Evolutionary conservation across 1,139 yeast species (phyloP).

Genomic region (Meyerozyma athensensis): DNA sequence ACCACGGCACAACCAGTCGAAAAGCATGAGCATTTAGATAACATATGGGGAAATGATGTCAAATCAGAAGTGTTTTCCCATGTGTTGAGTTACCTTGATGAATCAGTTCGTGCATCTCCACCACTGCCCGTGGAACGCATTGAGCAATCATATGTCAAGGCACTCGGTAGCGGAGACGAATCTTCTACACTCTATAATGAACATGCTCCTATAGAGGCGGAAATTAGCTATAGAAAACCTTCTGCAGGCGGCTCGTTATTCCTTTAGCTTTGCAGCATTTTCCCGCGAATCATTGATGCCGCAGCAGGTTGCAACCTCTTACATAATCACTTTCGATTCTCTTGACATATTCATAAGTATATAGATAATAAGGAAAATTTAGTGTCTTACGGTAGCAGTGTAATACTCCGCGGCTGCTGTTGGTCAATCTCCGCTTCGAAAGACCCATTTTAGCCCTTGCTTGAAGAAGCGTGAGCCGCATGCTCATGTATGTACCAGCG

Average conservation of each 20-base stretch:
- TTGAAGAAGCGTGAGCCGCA: slow-evolving; percentile 1
- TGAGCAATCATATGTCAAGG: slow-evolving; percentile 8
- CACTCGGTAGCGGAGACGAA: slow-evolving; percentile 6
- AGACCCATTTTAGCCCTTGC: too few species aligned
- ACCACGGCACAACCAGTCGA: slow-evolving; percentile 46
- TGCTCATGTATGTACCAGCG: slow-evolving; percentile 1
- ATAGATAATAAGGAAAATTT: too few species aligned
- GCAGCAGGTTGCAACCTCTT: not conserved
- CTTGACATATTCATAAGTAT: too few species aligned
- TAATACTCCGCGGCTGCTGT: too few species aligned
- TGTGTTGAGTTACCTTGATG: slow-evolving; percentile 41
- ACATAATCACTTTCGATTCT: too few species aligned
- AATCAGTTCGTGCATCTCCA: slow-evolving; percentile 8
- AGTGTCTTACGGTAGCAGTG: too few species aligned
- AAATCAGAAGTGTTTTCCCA: slow-evolving; percentile 47
- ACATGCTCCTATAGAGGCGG: slow-evolving; percentile 1
- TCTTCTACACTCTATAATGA: not conserved
- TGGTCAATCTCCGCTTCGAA: too few species aligned
- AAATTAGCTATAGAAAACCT: slow-evolving; percentile 9
- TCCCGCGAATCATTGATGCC: not conserved
- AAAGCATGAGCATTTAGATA: slow-evolving; percentile 81
- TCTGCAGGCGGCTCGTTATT: slow-evolving; percentile 17
- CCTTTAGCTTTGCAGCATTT: slow-evolving; percentile 5
- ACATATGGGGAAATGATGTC: slow-evolving; percentile 80
- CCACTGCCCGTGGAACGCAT: slow-evolving; percentile 7